These are phyloP conservation scores for Aeschynomene evenia DNA, from an alignment of 306 rosid genomes.

Conservation along the genomic window DNA sequence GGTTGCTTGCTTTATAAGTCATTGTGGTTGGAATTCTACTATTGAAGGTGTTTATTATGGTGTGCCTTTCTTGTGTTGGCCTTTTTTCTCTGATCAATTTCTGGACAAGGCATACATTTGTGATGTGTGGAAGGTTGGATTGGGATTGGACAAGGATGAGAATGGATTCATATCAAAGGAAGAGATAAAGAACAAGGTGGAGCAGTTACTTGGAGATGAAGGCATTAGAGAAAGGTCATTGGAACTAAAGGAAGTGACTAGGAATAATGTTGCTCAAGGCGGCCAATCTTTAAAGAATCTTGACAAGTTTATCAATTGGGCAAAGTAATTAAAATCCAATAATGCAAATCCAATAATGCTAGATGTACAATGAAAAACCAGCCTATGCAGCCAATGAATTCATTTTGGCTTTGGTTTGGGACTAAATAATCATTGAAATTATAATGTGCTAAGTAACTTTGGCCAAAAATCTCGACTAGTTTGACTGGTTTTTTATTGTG, in stretches of 20 bases:
- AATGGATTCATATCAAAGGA: conserved; percentile 2
- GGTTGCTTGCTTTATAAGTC: conserved; percentile 40
- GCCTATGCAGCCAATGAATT: no score
- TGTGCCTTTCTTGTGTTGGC: conserved; percentile 39
- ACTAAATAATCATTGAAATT: no score
- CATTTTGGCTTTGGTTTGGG: no score
- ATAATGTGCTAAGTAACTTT: no score
- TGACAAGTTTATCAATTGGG: background rate
- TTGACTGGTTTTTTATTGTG: no score
- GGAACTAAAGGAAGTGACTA: background rate
- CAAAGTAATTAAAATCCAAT: no score
- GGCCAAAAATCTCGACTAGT: no score
- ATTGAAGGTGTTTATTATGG: conserved; percentile 34
- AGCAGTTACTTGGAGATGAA: background rate
- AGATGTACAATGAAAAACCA: no score
- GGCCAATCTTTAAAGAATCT: conserved; percentile 14
- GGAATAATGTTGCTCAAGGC: background rate
- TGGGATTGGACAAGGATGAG: conserved; percentile 2
- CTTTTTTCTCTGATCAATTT: conserved; percentile 13
- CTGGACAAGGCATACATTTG: conserved; percentile 3
- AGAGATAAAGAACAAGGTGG: conserved; percentile 20
- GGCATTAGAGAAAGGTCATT: background rate
- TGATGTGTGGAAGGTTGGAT: conserved; percentile 23
- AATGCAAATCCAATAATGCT: no score
- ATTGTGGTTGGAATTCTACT: conserved; percentile 46